Percentiles rank a stretch among this genome's conserved stretches.
phyloP scores from a whole-genome alignment of 768 basidiomycete genomes.

The Dioszegia aurantiaca region DNA sequence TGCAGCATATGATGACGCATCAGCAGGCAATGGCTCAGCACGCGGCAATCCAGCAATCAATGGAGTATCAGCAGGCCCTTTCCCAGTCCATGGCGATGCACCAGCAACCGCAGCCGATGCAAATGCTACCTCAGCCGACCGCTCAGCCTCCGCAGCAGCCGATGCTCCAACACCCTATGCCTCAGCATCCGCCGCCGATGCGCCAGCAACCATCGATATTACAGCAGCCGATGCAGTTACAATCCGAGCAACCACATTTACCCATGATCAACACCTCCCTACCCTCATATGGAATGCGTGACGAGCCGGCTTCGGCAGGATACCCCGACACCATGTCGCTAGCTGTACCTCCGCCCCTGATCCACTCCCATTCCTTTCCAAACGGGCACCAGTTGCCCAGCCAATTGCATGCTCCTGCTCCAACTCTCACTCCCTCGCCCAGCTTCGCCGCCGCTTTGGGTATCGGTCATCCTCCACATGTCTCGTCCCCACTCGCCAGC shows the following conservation, averaged over 20 bases:
- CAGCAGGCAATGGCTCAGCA: slow-evolving; percentile 1
- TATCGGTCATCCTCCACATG: slow-evolving; percentile 37
- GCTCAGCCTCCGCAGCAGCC: background rate
- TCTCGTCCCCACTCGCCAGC: slow-evolving; percentile 45
- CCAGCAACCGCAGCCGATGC: background rate
- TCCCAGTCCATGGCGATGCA: background rate
- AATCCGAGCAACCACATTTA: slow-evolving; percentile 12
- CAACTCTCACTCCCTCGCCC: slow-evolving; percentile 35
- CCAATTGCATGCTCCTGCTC: slow-evolving; percentile 34
- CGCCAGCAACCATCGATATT: background rate
- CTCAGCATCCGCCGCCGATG: no score
- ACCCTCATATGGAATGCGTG: background rate
- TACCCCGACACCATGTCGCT: slow-evolving; percentile 15
- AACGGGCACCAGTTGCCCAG: slow-evolving; percentile 47
- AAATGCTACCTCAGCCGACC: background rate
- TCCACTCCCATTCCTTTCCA: slow-evolving; percentile 53
- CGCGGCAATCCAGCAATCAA: background rate
- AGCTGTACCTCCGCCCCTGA: slow-evolving; percentile 39
- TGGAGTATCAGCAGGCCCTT: background rate
- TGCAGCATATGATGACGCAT: slow-evolving; percentile 9
- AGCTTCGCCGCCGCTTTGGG: slow-evolving; percentile 31
- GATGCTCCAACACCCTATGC: no score
- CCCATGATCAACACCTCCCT: slow-evolving; percentile 13
- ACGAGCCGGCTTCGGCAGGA: slow-evolving; percentile 10
- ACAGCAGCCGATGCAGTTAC: no score